These are phyloP conservation scores for Saccharomyces kudriavzevii DNA, from an alignment of 805 yeast species.

Conservation along the genomic window DNA sequence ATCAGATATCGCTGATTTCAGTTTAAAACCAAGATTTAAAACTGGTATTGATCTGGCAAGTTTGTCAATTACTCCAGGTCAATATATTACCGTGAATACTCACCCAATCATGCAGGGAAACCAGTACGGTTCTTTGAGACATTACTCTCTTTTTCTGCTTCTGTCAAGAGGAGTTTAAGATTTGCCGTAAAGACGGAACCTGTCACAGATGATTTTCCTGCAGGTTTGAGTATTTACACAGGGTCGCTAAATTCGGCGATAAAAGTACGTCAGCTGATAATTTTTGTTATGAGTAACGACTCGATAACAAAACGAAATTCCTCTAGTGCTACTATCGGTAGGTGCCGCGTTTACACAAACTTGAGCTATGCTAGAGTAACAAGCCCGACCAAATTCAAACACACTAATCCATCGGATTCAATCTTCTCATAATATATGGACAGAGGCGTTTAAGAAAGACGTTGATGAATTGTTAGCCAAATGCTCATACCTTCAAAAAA, in stretches of 20 bases:
- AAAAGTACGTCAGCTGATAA: constrained; percentile 53
- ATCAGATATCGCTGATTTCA: constrained; percentile 41
- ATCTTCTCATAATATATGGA: constrained; percentile 18
- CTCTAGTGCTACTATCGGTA: constrained; percentile 42
- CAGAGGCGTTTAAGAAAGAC: constrained; percentile 21
- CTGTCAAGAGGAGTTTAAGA: constrained; percentile 37
- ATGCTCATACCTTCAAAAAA: constrained; percentile 9
- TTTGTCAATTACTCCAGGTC: constrained; percentile 32
- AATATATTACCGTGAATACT: constrained; percentile 33
- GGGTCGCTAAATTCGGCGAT: constrained; percentile 41
- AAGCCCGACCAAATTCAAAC: constrained; percentile 18
- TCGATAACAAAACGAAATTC: constrained; percentile 25
- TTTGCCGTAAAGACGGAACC: constrained; percentile 47
- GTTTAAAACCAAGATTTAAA: constrained; percentile 40
- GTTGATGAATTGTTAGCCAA: constrained; percentile 18
- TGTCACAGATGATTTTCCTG: constrained; percentile 18
- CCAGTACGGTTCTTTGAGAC: constrained; percentile 42
- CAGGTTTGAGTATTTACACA: constrained; percentile 44
- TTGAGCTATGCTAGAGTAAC: constrained; percentile 41
- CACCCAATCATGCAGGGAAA: constrained; percentile 32
- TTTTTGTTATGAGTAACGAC: constrained; percentile 32
- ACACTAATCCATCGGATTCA: constrained; percentile 30
- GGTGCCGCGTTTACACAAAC: constrained; percentile 68
- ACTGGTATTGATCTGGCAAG: constrained; percentile 24
- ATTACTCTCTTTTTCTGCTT: constrained; percentile 44